phyloP scores from a whole-genome alignment of 129 eudicot genomes.

The Flaveria sonorensis region DNA sequence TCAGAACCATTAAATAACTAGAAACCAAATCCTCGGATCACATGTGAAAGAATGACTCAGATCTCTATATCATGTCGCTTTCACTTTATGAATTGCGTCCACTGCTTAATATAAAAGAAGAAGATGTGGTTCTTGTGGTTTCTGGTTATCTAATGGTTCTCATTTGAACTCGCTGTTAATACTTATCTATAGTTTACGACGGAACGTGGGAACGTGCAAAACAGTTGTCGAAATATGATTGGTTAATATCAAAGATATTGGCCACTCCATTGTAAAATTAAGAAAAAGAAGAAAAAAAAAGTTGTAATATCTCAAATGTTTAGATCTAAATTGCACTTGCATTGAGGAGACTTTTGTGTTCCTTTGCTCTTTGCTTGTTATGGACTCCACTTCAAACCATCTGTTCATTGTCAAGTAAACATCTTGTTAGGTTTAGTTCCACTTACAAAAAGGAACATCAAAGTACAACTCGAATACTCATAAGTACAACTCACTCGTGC shows the following conservation, averaged over 20 bases:
- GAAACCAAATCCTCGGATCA: background rate
- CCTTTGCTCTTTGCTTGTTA: slow-evolving; percentile 36
- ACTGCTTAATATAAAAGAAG: background rate
- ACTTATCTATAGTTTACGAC: background rate
- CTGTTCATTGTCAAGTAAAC: slow-evolving; percentile 39
- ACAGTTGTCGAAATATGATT: slow-evolving; percentile 29
- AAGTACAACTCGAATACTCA: slow-evolving; percentile 1
- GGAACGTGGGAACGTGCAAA: too few species aligned
- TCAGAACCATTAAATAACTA: background rate
- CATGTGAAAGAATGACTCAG: too few species aligned
- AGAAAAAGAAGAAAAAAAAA: slow-evolving; percentile 23
- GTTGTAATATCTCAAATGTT: slow-evolving; percentile 36
- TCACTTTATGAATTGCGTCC: background rate
- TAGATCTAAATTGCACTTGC: slow-evolving; percentile 42
- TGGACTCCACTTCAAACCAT: slow-evolving; percentile 56
- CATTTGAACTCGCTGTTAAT: background rate
- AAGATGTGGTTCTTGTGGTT: background rate
- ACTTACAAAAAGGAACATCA: background rate
- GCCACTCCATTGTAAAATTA: slow-evolving; percentile 39
- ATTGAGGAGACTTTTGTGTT: slow-evolving; percentile 32
- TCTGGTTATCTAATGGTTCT: background rate
- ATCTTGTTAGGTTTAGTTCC: slow-evolving; percentile 26
- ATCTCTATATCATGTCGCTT: background rate
- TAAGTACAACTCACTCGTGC: slow-evolving; percentile 10
- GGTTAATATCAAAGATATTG: slow-evolving; percentile 29